Evolutionary conservation across 352 stramenopile species (phyloP).

Genomic region (Phytophthora palmivora): DNA sequence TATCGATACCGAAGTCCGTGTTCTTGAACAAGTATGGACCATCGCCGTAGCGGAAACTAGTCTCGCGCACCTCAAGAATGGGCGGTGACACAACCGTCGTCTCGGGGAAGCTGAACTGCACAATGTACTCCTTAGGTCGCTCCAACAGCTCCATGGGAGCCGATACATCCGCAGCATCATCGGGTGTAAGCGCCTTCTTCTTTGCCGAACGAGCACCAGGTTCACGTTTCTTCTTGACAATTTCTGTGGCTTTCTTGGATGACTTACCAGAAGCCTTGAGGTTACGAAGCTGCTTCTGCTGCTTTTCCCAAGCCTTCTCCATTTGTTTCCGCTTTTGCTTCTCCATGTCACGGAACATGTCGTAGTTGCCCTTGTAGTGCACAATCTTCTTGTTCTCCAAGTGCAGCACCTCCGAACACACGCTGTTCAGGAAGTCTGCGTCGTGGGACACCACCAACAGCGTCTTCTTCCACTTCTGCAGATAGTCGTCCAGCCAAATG

Average conservation of each 20-base stretch:
- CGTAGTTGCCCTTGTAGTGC: constrained; percentile 99
- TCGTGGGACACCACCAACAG: constrained; percentile 98
- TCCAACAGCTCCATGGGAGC: constrained; percentile 93
- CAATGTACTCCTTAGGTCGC: constrained; percentile 98
- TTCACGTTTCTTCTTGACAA: constrained; percentile 96
- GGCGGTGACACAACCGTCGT: constrained; percentile 92
- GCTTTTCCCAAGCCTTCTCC: constrained; percentile 99
- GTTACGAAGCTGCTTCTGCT: constrained; percentile 96
- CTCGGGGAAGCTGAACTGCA: constrained; percentile 98
- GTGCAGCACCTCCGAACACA: constrained; percentile 99
- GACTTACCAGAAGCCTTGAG: constrained; percentile 92
- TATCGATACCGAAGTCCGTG: constrained; percentile 99
- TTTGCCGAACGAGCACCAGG: constrained; percentile 91
- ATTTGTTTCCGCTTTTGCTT: constrained; percentile 96
- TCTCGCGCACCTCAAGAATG: constrained; percentile 96
- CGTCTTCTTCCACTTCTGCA: constrained; percentile 98
- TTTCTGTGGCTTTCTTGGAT: constrained; percentile 88
- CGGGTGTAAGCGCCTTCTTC: constrained; percentile 93
- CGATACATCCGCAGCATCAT: constrained; percentile 85
- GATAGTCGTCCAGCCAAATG: constrained; percentile 99
- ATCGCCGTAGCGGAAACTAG: constrained; percentile 97
- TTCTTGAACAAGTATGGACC: constrained; percentile 97
- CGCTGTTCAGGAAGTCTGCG: constrained; percentile 99
- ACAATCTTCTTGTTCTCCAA: constrained; percentile 97
- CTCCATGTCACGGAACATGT: constrained; percentile 99